Base-by-base conservation (phyloP, 352 stramenopile species). In the Pythium oligandrum region DNA sequence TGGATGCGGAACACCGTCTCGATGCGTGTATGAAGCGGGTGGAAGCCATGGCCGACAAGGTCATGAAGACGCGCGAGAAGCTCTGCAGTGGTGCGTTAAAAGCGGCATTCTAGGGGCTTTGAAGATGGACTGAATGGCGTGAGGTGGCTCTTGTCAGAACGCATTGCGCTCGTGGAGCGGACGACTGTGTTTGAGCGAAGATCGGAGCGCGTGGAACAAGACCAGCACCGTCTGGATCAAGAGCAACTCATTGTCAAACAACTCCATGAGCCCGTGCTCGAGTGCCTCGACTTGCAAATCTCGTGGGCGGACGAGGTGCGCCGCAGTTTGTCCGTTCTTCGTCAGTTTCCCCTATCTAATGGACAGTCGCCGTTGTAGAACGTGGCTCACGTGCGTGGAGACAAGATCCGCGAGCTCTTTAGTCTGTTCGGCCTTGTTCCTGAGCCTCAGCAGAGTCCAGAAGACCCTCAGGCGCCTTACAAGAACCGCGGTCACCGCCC, bases 351-450 rank as follows among this genome's bases (percentile, higher is more conserved):
- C 17, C 17, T 26, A 26, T 26, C 0, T 26, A 26, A 26, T 26
- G 17, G 17, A 26, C 17, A 26, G 17, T 26, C 17, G 17, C 17
- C 17, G 17, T 40, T 48, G 32, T 45, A 91, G 81, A 88, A 76
- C 70, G 74, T 74, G 52, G 76, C 76, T 4, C 73, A 65, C 48
- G 71, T 82, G 12, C 78, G 81, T 35, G 81, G 81, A 2, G 73
- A 88, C 34, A 74, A 84, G 55, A 73, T 90, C 34, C 77, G 77
- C 9, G 75, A 88, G 58, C 48, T 92, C 33, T 92, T 90, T 48
- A 66, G 53, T 17, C 56, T 88, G n/a, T 87, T 92, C 61, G 66
- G 55, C 1, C 42, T 84, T 7, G 31, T 57, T 12, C 48, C 59
- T 6, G 40, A 52, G 6, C 46, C 44, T 3, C 10, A 35, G 32